These are phyloP conservation scores for Penicillium coffeae DNA, from an alignment of 495 filamentous ascomycete species.

Conservation along the genomic window DNA sequence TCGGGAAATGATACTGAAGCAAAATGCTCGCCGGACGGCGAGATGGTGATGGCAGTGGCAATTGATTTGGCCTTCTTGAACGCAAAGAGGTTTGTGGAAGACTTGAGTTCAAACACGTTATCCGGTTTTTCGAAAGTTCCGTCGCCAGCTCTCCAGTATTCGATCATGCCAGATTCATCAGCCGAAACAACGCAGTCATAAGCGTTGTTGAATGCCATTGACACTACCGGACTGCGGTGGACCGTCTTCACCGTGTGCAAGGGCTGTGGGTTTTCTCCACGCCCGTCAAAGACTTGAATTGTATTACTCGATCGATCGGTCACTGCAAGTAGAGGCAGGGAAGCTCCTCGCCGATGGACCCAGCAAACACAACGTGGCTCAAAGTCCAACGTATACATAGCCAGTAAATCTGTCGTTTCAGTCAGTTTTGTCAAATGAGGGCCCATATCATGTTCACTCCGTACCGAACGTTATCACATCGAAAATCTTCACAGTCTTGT, in stretches of 20 bases:
- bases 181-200: conserved; percentile 88
- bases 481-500: conserved; percentile 92
- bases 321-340: conserved; percentile 81
- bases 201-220: conserved; percentile 84
- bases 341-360: conserved; percentile 85
- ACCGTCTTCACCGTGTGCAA: conserved; percentile 70
- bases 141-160: conserved; percentile 83
- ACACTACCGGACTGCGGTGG: conserved; percentile 71
- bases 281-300: conserved; percentile 83
- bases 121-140: conserved; percentile 84
- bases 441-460: no score
- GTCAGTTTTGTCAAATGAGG: background rate
- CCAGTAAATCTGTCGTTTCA: conserved; percentile 61
- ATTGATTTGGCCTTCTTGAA: conserved; percentile 93
- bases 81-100: conserved; percentile 87
- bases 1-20: conserved; percentile 91
- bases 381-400: conserved; percentile 72
- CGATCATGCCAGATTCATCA: conserved; percentile 90
- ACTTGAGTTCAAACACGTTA: conserved; percentile 88
- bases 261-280: conserved; percentile 71
- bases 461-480: conserved; percentile 91
- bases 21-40: conserved; percentile 78
- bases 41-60: conserved; percentile 80
- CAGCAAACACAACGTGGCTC: conserved; percentile 81
- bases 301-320: conserved; percentile 69